Conservation (phyloP, 768 basidiomycete species). For the Psilocybe tampanensis region DNA sequence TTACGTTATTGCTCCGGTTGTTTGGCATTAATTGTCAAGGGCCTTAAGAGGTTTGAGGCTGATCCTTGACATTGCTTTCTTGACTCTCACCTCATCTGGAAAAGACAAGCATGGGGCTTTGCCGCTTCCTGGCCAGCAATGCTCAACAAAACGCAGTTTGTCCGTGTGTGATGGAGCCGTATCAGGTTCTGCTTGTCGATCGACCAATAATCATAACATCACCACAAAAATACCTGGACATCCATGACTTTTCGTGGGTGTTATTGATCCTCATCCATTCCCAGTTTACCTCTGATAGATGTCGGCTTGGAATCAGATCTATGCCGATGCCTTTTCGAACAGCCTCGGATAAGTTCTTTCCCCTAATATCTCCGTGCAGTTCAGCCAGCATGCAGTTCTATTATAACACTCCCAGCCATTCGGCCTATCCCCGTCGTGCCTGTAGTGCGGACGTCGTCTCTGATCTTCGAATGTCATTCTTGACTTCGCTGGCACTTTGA, state of each 20-base stretch:
- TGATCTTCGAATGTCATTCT: conserved; percentile 19
- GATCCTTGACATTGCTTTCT: background rate
- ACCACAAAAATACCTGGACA: conserved; percentile 1
- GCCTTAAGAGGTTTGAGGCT: background rate
- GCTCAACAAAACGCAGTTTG: background rate
- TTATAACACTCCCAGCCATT: background rate
- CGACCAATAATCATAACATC: background rate
- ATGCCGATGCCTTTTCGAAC: conserved; percentile 5
- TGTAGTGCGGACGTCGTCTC: conserved; percentile 16
- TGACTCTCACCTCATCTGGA: background rate
- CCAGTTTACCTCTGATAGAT: background rate
- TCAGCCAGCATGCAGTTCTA: background rate
- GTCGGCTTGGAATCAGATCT: conserved; percentile 4
- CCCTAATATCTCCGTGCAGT: background rate
- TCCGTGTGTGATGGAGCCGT: conserved; percentile 9
- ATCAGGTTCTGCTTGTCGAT: background rate
- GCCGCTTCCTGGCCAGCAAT: background rate
- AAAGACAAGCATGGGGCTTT: background rate
- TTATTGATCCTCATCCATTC: background rate
- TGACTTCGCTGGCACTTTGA: conserved; percentile 14
- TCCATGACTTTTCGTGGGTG: conserved; percentile 13
- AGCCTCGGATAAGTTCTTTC: conserved; percentile 9
- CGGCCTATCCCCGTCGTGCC: conserved; percentile 17
- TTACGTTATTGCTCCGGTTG: background rate
- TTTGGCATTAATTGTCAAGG: conserved; percentile 1